These are phyloP conservation scores for Penicillium fimorum DNA, from an alignment of 495 filamentous ascomycete species.

Conservation along the genomic window DNA sequence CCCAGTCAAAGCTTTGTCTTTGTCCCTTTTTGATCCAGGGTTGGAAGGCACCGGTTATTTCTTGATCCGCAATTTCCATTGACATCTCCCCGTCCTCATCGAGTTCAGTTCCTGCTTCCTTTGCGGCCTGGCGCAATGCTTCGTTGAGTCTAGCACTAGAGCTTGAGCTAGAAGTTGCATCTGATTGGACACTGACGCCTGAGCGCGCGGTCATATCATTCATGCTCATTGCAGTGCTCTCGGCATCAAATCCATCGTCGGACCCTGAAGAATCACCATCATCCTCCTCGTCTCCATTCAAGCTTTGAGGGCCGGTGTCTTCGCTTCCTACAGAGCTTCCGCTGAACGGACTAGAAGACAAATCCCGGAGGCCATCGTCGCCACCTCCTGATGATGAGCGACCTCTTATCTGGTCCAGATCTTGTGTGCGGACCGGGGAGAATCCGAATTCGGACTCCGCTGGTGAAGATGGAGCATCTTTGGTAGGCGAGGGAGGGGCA, in stretches of 20 bases:
- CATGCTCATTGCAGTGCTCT: slow-evolving; percentile 73
- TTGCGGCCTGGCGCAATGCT: slow-evolving; percentile 71
- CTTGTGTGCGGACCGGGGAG: slow-evolving; percentile 68
- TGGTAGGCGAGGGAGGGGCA: slow-evolving; percentile 41
- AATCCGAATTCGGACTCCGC: slow-evolving; percentile 58
- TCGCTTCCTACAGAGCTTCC: slow-evolving; percentile 64
- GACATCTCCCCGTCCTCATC: slow-evolving; percentile 60
- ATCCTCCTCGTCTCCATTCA: slow-evolving; percentile 55
- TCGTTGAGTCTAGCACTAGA: slow-evolving; percentile 71
- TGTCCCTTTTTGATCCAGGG: slow-evolving; percentile 61
- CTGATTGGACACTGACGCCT: slow-evolving; percentile 52
- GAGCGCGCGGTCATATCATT: slow-evolving; percentile 70
- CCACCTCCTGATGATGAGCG: slow-evolving; percentile 20
- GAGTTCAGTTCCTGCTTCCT: slow-evolving; percentile 65
- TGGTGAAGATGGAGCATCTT: slow-evolving; percentile 65
- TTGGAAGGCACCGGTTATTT: slow-evolving; percentile 72
- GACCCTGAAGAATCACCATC: slow-evolving; percentile 44
- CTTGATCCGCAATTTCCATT: slow-evolving; percentile 75
- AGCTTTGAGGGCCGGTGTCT: slow-evolving; percentile 45
- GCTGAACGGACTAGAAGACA: slow-evolving; percentile 79
- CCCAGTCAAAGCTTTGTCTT: slow-evolving; percentile 46
- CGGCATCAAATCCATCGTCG: slow-evolving; percentile 61
- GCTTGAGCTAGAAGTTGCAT: slow-evolving; percentile 56
- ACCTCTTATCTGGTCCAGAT: slow-evolving; percentile 55
- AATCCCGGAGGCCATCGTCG: slow-evolving; percentile 44